A percentile compares a stretch with the other conserved stretches of the same genome.
Conservation (phyloP, 2,329 filamentous ascomycete genomes). For the Bimuria novae-zelandiae region DNA sequence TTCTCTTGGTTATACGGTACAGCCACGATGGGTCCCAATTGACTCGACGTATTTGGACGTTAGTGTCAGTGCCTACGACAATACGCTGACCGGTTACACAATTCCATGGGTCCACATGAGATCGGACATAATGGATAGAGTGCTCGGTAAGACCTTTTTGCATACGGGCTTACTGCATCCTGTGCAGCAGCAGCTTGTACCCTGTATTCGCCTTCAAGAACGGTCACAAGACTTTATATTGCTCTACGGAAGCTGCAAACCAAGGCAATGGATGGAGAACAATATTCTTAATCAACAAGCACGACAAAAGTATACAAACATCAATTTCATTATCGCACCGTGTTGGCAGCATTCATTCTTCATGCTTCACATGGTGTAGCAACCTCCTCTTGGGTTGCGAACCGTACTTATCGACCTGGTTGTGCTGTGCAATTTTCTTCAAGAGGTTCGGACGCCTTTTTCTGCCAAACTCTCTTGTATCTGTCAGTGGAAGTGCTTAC, state of each 20-base stretch:
- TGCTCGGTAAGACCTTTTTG: not conserved
- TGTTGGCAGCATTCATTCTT: not conserved
- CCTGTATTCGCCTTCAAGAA: not conserved
- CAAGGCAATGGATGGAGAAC: not conserved
- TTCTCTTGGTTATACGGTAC: not conserved
- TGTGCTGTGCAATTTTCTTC: no score
- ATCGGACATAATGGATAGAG: not conserved
- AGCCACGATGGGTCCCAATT: not conserved
- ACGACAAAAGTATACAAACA: not conserved
- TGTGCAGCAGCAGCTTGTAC: not conserved
- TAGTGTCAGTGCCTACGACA: not conserved
- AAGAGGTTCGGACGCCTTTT: no score
- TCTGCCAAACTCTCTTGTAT: no score
- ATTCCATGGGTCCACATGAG: not conserved
- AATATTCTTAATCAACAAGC: not conserved
- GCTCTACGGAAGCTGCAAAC: not conserved
- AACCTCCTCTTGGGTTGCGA: no score
- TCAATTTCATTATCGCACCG: not conserved
- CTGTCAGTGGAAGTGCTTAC: no score
- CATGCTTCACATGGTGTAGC: not conserved
- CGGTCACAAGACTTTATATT: not conserved
- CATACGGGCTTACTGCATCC: not conserved
- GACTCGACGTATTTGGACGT: not conserved
- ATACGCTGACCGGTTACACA: not conserved
- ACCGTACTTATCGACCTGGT: no score